Base-by-base conservation (phyloP, 768 basidiomycete genomes). In the Steccherinum ochraceum region DNA sequence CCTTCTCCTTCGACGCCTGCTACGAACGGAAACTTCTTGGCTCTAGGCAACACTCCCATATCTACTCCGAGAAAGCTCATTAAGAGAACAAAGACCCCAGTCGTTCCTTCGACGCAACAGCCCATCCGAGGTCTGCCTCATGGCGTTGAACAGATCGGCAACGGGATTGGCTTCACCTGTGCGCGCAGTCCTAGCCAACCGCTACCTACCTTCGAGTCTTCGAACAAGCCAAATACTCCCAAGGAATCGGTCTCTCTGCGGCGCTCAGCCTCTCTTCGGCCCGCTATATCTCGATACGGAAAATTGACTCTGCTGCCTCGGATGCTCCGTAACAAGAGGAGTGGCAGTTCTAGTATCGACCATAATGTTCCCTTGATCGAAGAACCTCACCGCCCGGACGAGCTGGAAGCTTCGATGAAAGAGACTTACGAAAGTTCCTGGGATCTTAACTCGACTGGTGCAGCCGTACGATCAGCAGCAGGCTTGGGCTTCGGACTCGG, bases 11-110 rank as follows among this genome's bases (percentile, higher is more conserved):
- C 45, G 53, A 55, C 2, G 35, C 55, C 46, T 72, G 75, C 56
- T 61, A n/a, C n/a, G n/a, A n/a, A n/a, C n/a, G n/a, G n/a, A n/a
- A 68, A 48, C 66, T 66, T 12, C 71, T 70, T 30, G 66, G 43
- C 68, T 49, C 18, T 43, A 18, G 41, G 19, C 67, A 67, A 57
- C 63, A 59, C 55, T 51, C 69, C 50, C 69, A 63, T 54, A 64
- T 62, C 42, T 42, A 64, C 50, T 47, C 21, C 69, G 67, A 74
- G 69, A 50, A 79, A 69, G 59, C 62, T 80, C 23, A 66, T 69
- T 26, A 75, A 66, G 61, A 62, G 58, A 45, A 61, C 60, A 18
- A 64, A 68, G 52, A 62, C 68, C 39, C 61, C 69, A 20, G 54
- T 65, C 21, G 49, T 59, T 21, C 25, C 60, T 16, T 53, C 56